Conservation (phyloP, 2,329 filamentous ascomycete species). For the Apiospora saccharicola region DNA sequence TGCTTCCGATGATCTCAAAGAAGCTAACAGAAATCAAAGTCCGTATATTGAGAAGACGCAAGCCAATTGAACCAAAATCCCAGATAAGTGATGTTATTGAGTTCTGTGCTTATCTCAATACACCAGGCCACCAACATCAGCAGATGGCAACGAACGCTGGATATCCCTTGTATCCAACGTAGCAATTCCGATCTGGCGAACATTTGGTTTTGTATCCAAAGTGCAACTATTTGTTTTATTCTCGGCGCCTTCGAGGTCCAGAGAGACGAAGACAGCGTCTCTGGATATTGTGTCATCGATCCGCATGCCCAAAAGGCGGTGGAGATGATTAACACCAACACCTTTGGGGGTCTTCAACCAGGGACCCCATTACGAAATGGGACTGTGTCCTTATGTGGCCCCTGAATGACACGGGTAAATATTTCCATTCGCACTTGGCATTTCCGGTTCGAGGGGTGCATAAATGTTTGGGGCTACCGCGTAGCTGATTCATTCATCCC, state of each 20-base stretch:
- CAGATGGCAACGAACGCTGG: not conserved
- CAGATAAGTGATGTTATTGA: no score
- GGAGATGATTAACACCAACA: slow-evolving; percentile 24
- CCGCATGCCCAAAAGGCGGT: slow-evolving; percentile 26
- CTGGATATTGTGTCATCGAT: slow-evolving; percentile 21
- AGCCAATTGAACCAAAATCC: no score
- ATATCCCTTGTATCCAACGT: not conserved
- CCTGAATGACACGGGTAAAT: not conserved
- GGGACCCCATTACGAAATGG: not conserved
- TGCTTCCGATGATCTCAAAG: not conserved
- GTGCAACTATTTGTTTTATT: not conserved
- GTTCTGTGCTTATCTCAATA: no score
- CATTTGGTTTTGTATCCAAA: not conserved
- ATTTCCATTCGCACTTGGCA: not conserved
- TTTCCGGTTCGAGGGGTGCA: not conserved
- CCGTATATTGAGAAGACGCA: no score
- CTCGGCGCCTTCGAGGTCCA: slow-evolving; percentile 23
- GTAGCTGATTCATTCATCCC: not conserved
- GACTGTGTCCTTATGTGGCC: not conserved
- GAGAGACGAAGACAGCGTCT: slow-evolving; percentile 26
- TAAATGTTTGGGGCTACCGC: not conserved
- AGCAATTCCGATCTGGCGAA: not conserved
- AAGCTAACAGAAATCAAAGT: not conserved
- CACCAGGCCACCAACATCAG: no score
- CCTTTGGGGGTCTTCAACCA: not conserved